A percentile compares a stretch with the other conserved stretches of the same genome.
phyloP scores from a whole-genome alignment of 169 alveolate species.

The Besnoitia besnoiti region DNA sequence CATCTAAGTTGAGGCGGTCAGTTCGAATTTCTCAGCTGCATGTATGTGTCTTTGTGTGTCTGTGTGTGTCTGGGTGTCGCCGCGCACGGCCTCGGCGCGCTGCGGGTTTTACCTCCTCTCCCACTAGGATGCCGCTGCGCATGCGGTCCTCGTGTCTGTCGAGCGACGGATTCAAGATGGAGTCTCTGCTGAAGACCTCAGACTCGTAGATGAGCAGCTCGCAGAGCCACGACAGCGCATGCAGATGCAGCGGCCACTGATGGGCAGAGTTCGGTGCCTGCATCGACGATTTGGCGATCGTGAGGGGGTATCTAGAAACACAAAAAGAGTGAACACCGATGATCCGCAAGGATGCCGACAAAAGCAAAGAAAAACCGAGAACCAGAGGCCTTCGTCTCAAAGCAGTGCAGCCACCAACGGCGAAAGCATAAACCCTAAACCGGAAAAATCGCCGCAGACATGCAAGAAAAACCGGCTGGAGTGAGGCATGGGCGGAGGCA shows the following conservation, averaged over 20 bases:
- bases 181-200: constrained; percentile 68
- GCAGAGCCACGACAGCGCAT: constrained; percentile 84
- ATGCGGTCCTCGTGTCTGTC: background rate
- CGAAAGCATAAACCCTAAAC: no score
- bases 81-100: no score
- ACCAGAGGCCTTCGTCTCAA: no score
- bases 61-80: background rate
- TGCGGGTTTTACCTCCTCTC: background rate
- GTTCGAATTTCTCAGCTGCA: no score
- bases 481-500: no score
- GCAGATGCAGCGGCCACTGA: constrained; percentile 82
- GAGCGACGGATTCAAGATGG: background rate
- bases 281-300: constrained; percentile 80
- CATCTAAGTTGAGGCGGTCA: no score
- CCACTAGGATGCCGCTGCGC: background rate
- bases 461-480: no score
- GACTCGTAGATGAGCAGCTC: constrained; percentile 81
- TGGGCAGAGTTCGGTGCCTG: constrained; percentile 84
- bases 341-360: no score
- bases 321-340: background rate
- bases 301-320: constrained; percentile 75
- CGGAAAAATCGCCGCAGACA: no score
- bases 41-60: background rate
- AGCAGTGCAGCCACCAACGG: no score
- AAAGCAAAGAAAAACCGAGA: no score